phyloP scores from a whole-genome alignment of 2,329 filamentous ascomycete species.

The Colletotrichum sp. region DNA sequence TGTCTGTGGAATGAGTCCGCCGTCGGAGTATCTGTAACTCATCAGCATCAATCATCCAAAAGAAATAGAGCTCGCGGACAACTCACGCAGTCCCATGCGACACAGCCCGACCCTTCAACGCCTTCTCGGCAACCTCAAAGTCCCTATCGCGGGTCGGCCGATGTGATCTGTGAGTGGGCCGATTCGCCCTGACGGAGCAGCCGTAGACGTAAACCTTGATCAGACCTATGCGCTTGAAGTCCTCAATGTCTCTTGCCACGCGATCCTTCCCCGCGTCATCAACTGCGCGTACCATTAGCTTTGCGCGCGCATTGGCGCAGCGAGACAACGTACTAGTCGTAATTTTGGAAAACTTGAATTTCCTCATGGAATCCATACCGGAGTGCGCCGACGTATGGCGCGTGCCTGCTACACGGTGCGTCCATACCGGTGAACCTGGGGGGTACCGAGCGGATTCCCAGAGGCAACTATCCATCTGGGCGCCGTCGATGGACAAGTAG shows the following conservation, averaged over 20 bases:
- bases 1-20: background rate
- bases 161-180: background rate
- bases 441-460: background rate
- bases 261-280: slow-evolving; percentile 5
- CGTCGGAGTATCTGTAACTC: slow-evolving; percentile 2
- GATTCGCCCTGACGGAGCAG: background rate
- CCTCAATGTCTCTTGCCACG: background rate
- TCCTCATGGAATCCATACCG: background rate
- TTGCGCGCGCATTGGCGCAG: background rate
- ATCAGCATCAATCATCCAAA: background rate
- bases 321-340: slow-evolving; percentile 15
- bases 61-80: background rate
- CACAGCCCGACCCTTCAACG: slow-evolving; percentile 21
- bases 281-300: slow-evolving; percentile 9
- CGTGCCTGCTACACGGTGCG: background rate
- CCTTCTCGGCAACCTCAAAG: slow-evolving; percentile 17
- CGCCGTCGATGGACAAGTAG: slow-evolving; percentile 22
- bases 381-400: background rate
- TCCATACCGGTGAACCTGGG: background rate
- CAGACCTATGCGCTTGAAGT: slow-evolving; percentile 21
- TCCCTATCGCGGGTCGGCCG: background rate
- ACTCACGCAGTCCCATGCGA: slow-evolving; percentile 26
- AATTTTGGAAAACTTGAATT: slow-evolving; percentile 25
- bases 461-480: background rate
- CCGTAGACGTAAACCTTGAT: slow-evolving; percentile 24